These are phyloP conservation scores for Davidsoniella australis DNA, from an alignment of 2,329 filamentous ascomycete species.

Conservation along the genomic window DNA sequence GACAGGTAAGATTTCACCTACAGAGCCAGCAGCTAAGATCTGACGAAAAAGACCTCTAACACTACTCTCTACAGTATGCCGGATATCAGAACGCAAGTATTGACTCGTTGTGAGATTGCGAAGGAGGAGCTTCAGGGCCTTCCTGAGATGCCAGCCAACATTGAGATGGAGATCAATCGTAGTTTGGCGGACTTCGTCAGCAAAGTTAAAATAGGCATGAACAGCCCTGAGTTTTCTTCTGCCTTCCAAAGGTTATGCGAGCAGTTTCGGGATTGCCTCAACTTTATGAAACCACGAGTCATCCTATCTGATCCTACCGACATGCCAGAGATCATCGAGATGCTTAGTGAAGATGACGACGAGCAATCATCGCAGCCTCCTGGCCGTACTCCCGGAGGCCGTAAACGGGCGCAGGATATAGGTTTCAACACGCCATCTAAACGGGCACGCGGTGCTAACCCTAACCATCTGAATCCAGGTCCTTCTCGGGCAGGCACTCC, in stretches of 20 bases:
- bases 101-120: conserved; percentile 32
- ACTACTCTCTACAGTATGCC: conserved; percentile 24
- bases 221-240: conserved; percentile 29
- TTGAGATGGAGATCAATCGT: conserved; percentile 46
- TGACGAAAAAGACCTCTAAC: neutral
- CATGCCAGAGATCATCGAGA: conserved; percentile 20
- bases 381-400: conserved; percentile 8
- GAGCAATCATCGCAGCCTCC: conserved; percentile 15
- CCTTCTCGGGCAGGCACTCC: neutral
- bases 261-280: conserved; percentile 32
- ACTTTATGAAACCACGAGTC: conserved; percentile 30
- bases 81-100: conserved; percentile 35
- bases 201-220: conserved; percentile 34
- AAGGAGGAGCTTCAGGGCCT: conserved; percentile 37
- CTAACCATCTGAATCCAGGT: conserved; percentile 2
- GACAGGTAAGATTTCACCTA: conserved; percentile 24
- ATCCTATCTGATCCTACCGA: conserved; percentile 24
- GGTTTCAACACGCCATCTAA: conserved; percentile 21
- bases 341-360: conserved; percentile 24
- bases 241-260: conserved; percentile 30
- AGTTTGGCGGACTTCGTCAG: conserved; percentile 41
- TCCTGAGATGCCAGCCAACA: conserved; percentile 51
- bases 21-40: neutral
- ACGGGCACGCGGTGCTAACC: conserved; percentile 16
- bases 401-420: conserved; percentile 14